Conservation (phyloP, 345 rosid species). For the Nephelium lappaceum region DNA sequence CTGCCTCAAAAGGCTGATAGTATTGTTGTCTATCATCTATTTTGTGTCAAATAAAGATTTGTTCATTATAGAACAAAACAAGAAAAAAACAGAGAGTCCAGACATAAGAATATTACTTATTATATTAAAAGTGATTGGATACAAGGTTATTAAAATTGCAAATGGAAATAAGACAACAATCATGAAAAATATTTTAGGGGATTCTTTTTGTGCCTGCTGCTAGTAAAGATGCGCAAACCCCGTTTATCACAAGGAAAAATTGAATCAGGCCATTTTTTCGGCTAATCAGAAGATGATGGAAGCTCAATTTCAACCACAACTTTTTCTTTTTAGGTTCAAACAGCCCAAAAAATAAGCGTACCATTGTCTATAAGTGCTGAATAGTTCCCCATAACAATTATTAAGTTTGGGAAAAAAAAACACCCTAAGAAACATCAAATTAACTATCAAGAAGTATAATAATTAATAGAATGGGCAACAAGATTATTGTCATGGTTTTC, state of each 20-base stretch:
- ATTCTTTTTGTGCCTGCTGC: not conserved
- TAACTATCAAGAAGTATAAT: not conserved
- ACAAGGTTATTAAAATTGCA: not conserved
- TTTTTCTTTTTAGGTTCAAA: not conserved
- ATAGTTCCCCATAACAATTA: not conserved
- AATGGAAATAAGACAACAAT: not conserved
- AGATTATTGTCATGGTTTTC: constrained; percentile 33
- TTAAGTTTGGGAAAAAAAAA: not conserved
- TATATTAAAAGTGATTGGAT: no score
- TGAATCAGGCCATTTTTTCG: not conserved
- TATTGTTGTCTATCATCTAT: no score
- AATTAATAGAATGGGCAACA: constrained; percentile 33
- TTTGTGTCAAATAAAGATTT: no score
- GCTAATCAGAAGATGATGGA: not conserved
- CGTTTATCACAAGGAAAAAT: not conserved
- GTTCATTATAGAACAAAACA: no score
- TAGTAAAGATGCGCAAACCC: not conserved
- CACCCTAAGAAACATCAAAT: not conserved
- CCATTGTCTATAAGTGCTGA: not conserved
- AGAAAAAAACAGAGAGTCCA: not conserved
- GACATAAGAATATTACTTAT: no score
- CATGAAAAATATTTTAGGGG: not conserved
- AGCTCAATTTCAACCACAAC: not conserved
- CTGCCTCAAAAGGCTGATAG: no score
- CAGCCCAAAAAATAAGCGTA: not conserved